Evolutionary conservation across 2,329 filamentous ascomycete genomes (phyloP), one percentile per base, ranked within the genome.

Genomic region (Stachybotrys elegans): DNA sequence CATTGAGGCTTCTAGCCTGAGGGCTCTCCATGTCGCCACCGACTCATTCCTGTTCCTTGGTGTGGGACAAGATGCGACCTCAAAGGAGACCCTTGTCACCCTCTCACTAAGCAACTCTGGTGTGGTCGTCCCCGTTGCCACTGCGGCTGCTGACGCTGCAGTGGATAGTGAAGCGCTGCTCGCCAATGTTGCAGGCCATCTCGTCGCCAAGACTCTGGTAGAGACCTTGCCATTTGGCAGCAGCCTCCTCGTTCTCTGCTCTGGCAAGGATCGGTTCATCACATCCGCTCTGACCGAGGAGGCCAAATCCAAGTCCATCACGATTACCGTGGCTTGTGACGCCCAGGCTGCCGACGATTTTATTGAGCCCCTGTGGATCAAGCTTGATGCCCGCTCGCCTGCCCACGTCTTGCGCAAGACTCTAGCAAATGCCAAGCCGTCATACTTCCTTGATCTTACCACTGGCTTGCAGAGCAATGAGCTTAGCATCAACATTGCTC

Each of bases 401-500:
- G 9, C 22, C 4, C 42, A 45, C 21, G 21, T 40, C 22, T 9
- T 48, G n/a, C 38, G 39, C 8, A 43, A 36, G 31, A 35, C 20
- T n/a, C 22, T 49, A 11, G 23, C 14, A 14, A 20, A 6, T 13
- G 22, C 29, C n/a, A 39, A 42, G 41, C 44, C 42, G 5, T 32
- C 39, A 8, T 42, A 43, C 23, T 44, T 38, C 16, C 42, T 47
- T 17, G 42, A 47, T 17, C 14, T 44, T 6, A 47, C 45, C 9
- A 16, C 42, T 16, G 12, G 8, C 29, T 19, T 19, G 22, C 17
- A 37, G n/a, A 12, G n/a, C n/a, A 21, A 19, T 17, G n/a, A 37
- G n/a, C 34, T 37, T 16, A 21, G 34, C 13, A 12, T 37, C 19
- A 17, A 19, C 20, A 20, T 37, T 20, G 19, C n/a, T 20, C 25